Base-by-base conservation (phyloP, 495 filamentous ascomycete species). In the Rhypophila decipiens region DNA sequence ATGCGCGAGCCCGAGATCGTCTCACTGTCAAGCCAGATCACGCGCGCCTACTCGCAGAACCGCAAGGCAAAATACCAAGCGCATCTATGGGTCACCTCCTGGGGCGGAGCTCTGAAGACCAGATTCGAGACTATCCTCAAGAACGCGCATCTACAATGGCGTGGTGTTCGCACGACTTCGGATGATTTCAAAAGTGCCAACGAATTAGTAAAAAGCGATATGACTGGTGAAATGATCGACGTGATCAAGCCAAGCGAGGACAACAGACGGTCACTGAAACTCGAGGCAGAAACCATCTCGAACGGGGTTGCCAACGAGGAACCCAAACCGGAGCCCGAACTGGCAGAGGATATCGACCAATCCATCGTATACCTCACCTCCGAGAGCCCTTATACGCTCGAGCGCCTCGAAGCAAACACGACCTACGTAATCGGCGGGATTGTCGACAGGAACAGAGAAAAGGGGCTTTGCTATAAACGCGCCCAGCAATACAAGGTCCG, bases 381-480 rank as follows among this genome's bases (percentile, higher is more conserved):
- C 36, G 93, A 97, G 58, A 90, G 87, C 36, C 79, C 84, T 0
- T 73, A 95, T 42, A 95, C 86, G 0, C 67, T 99, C 23, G 78
- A 82, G 1, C 72, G 84, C 39, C 75, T 97, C 20, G 86, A 87
- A 64, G 84, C 88, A 0, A 84, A 89, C 68, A 88, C 82, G 31
- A 89, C 79, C 37, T 99, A 99, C 59, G 86, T 99, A 29, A 86
- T 99, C 46, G 93, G 93, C 17, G 93, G 91, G 0, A 69, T 99
- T 21, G 94, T 99, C 20, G 93, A 99, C 61, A 86, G 85, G 67
- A 99, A 99, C 58, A 75, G 93, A 19, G 80, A 99, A 63, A 99
- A 99, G 66, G 90, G 86, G 1, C 69, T 95, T 11, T 97, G 93
- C 70, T 90, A 95, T 72, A 85, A 85, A 55, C 74, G 82, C 34